Evolutionary conservation across 2,329 filamentous ascomycete genomes (phyloP), one percentile per base, ranked within the genome.

Genomic region (Cladophialophora carrionii): DNA sequence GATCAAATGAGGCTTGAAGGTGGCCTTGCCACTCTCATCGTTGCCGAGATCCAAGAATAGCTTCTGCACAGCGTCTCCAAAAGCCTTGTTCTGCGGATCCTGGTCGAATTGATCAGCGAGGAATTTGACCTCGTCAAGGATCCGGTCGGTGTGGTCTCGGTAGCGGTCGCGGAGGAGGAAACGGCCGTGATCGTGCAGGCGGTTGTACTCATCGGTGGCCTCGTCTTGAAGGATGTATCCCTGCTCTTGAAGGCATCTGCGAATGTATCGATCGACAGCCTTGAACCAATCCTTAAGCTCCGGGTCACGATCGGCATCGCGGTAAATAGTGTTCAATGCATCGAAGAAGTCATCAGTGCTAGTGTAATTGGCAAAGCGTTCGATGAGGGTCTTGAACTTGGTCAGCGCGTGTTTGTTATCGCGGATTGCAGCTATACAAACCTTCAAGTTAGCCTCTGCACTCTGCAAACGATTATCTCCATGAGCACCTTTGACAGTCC

Each of bases 351-450:
- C 91, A 69, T 96, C 89, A 37, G 88, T 87, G 0, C 93, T 97
- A 8, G 95, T 98, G 74, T 89, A 89, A 78, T 99, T 98, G 75
- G 95, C 95, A 73, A 97, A 98, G 55, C 95, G 90, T 82, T 98
- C 95, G 71, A 99, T 88, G 22, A 99, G 83, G 8, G 87, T 91
- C 86, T 91, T 83, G 22, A 80, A 78, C 54, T 76, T 73, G 70
- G 79, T 86, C 77, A 86, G 83, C 80, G 78, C 77, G 73, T 78
- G 72, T 73, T 75, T 72, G 70, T 75, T 78, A 70, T 69, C 74
- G 65, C 57, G 65, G 46, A 69, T 61, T 64, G 78, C 77, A 72
- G 72, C 76, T 83, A 77, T 67, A 73, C 73, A 72, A 79, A 89
- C 87, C 82, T 88, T 91, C 64, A 96, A 83, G 75, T 96, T 89